Evolutionary conservation across 495 filamentous ascomycete genomes (phyloP), one percentile per base, ranked within the genome.

Genomic region (Penicillium argentinense): DNA sequence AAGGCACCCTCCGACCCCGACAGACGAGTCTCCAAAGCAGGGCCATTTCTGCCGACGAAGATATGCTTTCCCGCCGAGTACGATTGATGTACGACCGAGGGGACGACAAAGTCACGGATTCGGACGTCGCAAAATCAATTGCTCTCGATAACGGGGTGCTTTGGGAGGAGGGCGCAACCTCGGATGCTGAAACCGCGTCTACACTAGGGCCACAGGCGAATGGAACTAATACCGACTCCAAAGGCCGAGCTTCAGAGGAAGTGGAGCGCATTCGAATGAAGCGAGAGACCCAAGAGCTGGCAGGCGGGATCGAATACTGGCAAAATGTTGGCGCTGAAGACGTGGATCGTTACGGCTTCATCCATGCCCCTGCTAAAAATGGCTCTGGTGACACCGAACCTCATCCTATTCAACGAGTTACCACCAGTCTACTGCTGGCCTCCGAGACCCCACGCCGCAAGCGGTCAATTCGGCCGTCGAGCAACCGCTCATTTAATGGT

Each of bases 261-360:
- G 57, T 61, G 4, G 57, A 63, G 16, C 57, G 60, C 14, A 50
- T 45, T 5, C 39, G 60, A 39, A 56, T 77, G 50, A 71, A 75
- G 47, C 67, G 73, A 43, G 75, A 84, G 49, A 68, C 77, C 11
- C 66, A 71, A 32, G 84, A 86, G 65, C 67, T 84, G 11, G 89
- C 90, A 11, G 91, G 91, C 12, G 92, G 92, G 0, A 82, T 95
- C 29, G 93, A 99, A 59, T 91, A 96, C 58, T 99, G 93, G 95
- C 86, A 92, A 56, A 85, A 96, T 64, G 70, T 99, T 9, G 75
- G 85, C n/a, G 86, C 80, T n/a, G 78, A 73, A 28, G 88, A 95
- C 62, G 87, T 97, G 30, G 93, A 99, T 68, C 72, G 86, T 49
- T 99, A 97, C 64, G 93, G 93, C 13, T 99, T 99, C 71, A 97